Evolutionary conservation across 176 grass and related monocot species (phyloP).

Genomic region (Oryza rufipogon): DNA sequence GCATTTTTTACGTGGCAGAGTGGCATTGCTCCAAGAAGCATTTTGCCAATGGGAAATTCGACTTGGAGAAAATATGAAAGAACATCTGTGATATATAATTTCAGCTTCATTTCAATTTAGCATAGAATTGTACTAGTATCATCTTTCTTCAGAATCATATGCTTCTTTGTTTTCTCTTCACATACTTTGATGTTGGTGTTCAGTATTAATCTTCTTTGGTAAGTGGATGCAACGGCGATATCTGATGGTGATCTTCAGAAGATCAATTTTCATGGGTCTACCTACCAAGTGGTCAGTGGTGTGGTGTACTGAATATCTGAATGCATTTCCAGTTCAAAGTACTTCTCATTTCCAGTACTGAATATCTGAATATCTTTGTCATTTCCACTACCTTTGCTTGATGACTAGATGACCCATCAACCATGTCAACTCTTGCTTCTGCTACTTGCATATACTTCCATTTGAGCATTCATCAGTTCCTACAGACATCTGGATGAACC

Average conservation of each 20-base stretch:
- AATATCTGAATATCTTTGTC: neutral
- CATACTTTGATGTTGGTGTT: neutral
- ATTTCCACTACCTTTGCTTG: neutral
- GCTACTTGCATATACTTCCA: neutral
- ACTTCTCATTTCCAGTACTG: neutral
- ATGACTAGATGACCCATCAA: neutral
- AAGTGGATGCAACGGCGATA: neutral
- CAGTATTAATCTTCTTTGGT: neutral
- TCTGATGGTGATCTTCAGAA: neutral
- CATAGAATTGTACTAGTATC: slow-evolving; percentile 27
- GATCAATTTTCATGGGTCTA: neutral
- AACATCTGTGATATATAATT: slow-evolving; percentile 58
- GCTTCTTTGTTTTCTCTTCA: neutral
- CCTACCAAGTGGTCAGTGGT: neutral
- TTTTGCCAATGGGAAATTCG: slow-evolving; percentile 28
- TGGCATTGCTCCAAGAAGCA: slow-evolving; percentile 47
- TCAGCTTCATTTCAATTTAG: slow-evolving; percentile 32
- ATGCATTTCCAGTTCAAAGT: neutral
- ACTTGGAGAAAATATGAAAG: slow-evolving; percentile 28
- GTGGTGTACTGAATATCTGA: neutral
- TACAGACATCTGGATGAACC: neutral
- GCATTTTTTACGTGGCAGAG: slow-evolving; percentile 80
- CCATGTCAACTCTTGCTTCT: neutral
- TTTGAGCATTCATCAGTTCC: neutral
- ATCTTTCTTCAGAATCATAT: slow-evolving; percentile 33